These are phyloP conservation scores for Crithidia acanthocephali DNA, from an alignment of 208 protist genomes.

Conservation along the genomic window DNA sequence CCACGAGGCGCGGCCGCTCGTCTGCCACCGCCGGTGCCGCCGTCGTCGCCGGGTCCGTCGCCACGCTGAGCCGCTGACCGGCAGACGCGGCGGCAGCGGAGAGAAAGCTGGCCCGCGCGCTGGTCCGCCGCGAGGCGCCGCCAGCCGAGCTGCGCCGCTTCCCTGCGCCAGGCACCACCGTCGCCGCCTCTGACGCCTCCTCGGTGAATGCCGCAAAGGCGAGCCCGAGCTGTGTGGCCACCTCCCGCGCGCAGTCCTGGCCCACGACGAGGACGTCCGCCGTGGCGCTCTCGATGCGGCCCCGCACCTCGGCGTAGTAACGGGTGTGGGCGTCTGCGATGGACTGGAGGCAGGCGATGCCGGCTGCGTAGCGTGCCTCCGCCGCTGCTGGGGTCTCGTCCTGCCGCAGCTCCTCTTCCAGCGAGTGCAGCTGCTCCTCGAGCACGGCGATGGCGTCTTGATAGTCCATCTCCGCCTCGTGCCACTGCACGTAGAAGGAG, in stretches of 20 bases:
- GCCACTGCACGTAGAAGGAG: slow-evolving; percentile 53
- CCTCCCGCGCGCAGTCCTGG: slow-evolving; percentile 21
- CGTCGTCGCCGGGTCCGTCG: background rate
- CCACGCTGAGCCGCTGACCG: background rate
- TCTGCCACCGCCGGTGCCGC: background rate
- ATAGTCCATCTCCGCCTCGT: slow-evolving; percentile 68
- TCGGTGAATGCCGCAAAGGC: slow-evolving; percentile 8
- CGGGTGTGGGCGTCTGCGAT: slow-evolving; percentile 63
- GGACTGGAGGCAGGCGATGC: slow-evolving; percentile 55
- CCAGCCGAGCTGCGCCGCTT: slow-evolving; percentile 8
- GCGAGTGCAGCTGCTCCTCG: slow-evolving; percentile 50
- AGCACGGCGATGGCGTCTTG: slow-evolving; percentile 55
- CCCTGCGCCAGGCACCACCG: background rate
- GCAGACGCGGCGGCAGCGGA: slow-evolving; percentile 1
- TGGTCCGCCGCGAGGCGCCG: background rate
- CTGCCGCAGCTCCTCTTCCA: slow-evolving; percentile 47
- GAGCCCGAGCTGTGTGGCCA: slow-evolving; percentile 23
- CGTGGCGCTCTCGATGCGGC: slow-evolving; percentile 30
- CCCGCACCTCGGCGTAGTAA: slow-evolving; percentile 56
- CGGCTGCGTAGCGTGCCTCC: slow-evolving; percentile 65
- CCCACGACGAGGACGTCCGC: slow-evolving; percentile 22
- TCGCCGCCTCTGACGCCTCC: background rate
- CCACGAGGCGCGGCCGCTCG: slow-evolving; percentile 4
- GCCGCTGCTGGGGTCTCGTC: slow-evolving; percentile 52
- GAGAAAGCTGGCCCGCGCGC: slow-evolving; percentile 10